Evolutionary conservation across 768 basidiomycete species (phyloP).

Genomic region (Cystofilobasidium macerans): DNA sequence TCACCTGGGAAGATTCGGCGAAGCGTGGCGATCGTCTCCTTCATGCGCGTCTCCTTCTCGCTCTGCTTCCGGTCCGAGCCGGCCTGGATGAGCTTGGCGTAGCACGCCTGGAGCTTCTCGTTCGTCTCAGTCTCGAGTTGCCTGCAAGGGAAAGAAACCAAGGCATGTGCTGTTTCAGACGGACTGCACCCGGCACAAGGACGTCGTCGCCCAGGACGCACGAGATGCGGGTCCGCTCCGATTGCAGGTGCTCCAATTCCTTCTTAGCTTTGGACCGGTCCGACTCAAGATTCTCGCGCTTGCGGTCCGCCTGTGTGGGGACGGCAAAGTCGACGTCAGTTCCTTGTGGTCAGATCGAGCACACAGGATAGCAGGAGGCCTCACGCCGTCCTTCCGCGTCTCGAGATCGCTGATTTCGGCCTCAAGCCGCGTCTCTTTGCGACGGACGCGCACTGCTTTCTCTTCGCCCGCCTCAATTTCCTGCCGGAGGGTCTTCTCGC

Average conservation of each 20-base stretch:
- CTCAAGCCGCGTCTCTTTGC: slow-evolving; percentile 56
- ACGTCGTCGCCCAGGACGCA: slow-evolving; percentile 39
- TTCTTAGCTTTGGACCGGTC: slow-evolving; percentile 59
- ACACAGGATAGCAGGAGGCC: slow-evolving; percentile 26
- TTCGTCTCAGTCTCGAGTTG: slow-evolving; percentile 83
- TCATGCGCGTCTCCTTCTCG: slow-evolving; percentile 68
- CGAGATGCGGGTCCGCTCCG: slow-evolving; percentile 70
- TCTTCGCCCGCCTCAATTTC: slow-evolving; percentile 37
- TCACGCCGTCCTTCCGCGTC: slow-evolving; percentile 52
- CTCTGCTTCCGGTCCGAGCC: slow-evolving; percentile 78
- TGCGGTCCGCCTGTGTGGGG: slow-evolving; percentile 46
- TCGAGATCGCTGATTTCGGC: slow-evolving; percentile 37
- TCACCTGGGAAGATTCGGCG: slow-evolving; percentile 82
- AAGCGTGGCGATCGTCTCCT: slow-evolving; percentile 70
- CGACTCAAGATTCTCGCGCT: slow-evolving; percentile 47
- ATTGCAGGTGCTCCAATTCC: slow-evolving; percentile 72
- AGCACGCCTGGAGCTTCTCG: slow-evolving; percentile 73
- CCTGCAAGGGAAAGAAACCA: slow-evolving; percentile 40
- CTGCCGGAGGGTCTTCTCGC: slow-evolving; percentile 54
- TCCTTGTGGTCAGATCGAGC: neutral
- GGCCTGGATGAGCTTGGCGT: slow-evolving; percentile 75
- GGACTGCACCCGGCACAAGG: neutral
- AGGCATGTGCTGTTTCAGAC: neutral
- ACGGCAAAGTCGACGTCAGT: neutral
- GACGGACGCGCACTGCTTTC: slow-evolving; percentile 49